Conservation (phyloP, 805 yeast species). For the Myxozyma monticola region DNA sequence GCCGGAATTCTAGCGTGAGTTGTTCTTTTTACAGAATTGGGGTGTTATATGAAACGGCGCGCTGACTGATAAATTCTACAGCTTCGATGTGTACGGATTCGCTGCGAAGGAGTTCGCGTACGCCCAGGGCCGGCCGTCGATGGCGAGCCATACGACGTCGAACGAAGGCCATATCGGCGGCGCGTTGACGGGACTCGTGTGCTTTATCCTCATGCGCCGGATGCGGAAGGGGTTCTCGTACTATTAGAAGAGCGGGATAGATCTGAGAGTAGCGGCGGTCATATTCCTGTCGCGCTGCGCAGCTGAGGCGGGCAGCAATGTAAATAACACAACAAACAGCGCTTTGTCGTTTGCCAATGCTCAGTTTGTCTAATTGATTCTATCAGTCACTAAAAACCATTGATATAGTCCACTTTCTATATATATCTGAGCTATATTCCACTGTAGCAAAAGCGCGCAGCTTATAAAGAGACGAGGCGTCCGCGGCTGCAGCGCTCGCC, state of each 20-base stretch:
- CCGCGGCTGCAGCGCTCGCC: too few species aligned
- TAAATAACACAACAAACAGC: too few species aligned
- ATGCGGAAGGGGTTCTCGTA: constrained; percentile 11
- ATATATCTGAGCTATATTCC: too few species aligned
- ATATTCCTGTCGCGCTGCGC: too few species aligned
- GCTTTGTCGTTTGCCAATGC: too few species aligned
- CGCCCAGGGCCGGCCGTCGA: constrained; percentile 2
- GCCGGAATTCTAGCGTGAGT: constrained; percentile 13
- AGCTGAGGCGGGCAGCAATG: too few species aligned
- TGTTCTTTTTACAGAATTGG: not conserved
- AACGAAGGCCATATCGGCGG: constrained; percentile 17
- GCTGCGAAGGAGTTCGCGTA: not conserved
- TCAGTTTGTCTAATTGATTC: too few species aligned
- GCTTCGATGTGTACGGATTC: constrained; percentile 7
- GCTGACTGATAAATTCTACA: not conserved
- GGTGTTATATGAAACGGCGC: not conserved
- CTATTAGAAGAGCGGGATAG: not conserved
- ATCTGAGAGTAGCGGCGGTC: too few species aligned
- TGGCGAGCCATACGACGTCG: not conserved
- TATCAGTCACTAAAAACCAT: too few species aligned
- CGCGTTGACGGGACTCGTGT: constrained; percentile 4
- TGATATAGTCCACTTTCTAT: too few species aligned
- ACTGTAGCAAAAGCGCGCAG: too few species aligned
- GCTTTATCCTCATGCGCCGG: constrained; percentile 9
- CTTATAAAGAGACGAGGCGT: too few species aligned